Evolutionary conservation across 306 rosid genomes (phyloP).

Genomic region (Pyrus communis): DNA sequence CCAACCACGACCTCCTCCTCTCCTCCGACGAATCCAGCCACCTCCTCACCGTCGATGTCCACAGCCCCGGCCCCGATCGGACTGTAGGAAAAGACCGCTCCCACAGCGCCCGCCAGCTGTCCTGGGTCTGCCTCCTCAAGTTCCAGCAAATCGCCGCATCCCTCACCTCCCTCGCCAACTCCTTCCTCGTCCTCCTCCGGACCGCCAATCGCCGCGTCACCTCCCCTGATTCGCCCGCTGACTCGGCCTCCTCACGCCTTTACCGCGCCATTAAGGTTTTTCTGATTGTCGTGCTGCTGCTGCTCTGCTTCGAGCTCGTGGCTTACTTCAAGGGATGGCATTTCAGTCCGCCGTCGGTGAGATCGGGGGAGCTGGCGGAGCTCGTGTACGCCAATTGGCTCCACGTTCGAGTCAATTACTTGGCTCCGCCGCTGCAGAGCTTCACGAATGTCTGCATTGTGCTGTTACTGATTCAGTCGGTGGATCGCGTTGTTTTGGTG

Average conservation of each 20-base stretch:
- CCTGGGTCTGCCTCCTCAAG: conserved; percentile 57
- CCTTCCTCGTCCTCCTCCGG: conserved; percentile 38
- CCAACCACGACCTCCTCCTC: conserved; percentile 19
- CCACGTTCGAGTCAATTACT: conserved; percentile 49
- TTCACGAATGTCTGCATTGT: conserved; percentile 70
- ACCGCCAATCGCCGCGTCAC: conserved; percentile 66
- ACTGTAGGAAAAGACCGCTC: conserved; percentile 57
- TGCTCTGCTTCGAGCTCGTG: conserved; percentile 61
- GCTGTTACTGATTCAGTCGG: conserved; percentile 76
- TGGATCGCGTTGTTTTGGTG: conserved; percentile 73
- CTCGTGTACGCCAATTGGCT: conserved; percentile 66
- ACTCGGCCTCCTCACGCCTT: conserved; percentile 58
- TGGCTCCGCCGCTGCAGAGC: conserved; percentile 84
- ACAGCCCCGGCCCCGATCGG: conserved; percentile 25
- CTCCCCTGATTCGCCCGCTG: conserved; percentile 37
- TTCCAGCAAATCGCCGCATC: conserved; percentile 65
- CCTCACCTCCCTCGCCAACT: conserved; percentile 37
- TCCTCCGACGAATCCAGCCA: conserved; percentile 13
- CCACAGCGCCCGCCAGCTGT: conserved; percentile 74
- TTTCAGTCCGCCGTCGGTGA: conserved; percentile 63
- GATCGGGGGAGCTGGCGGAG: conserved; percentile 54
- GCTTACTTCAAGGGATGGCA: conserved; percentile 98
- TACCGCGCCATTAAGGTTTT: conserved; percentile 66
- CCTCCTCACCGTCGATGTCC: conserved; percentile 44
- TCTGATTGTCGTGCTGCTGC: conserved; percentile 41